phyloP scores from a whole-genome alignment of 805 yeast species.

The Kluyveromyces siamensis region DNA sequence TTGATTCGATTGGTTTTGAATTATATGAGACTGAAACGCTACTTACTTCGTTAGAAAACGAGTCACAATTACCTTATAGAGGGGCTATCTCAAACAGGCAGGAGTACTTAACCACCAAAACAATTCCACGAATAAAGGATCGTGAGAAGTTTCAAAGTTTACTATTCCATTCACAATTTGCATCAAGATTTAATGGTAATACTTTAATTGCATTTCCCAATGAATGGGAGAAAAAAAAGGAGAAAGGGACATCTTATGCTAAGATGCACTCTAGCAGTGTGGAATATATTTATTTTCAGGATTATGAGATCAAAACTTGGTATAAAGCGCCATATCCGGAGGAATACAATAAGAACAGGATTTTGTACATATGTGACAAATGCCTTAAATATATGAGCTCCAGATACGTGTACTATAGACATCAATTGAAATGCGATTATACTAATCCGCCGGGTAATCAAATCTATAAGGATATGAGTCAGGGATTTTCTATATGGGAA shows the following conservation, averaged over 20 bases:
- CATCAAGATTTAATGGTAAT: constrained; percentile 32
- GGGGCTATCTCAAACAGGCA: constrained; percentile 52
- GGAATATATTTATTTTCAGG: constrained; percentile 59
- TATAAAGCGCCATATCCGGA: constrained; percentile 90
- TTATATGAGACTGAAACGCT: constrained; percentile 32
- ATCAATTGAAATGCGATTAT: constrained; percentile 61
- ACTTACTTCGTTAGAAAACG: constrained; percentile 13
- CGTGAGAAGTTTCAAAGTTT: constrained; percentile 38
- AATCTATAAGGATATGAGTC: constrained; percentile 58
- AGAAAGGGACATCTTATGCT: constrained; percentile 17
- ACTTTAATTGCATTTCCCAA: constrained; percentile 21
- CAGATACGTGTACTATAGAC: constrained; percentile 58
- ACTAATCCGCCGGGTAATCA: constrained; percentile 86
- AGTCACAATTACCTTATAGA: constrained; percentile 43
- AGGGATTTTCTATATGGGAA: constrained; percentile 65
- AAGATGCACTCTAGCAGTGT: constrained; percentile 32
- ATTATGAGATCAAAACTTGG: constrained; percentile 80
- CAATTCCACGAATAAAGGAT: constrained; percentile 51
- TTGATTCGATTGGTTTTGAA: constrained; percentile 20
- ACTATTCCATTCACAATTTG: constrained; percentile 31
- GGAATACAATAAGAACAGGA: constrained; percentile 55
- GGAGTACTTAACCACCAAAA: constrained; percentile 47
- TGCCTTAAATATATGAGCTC: constrained; percentile 76
- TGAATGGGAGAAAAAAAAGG: constrained; percentile 15
- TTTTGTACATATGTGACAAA: constrained; percentile 70